Base-by-base conservation (phyloP, 108 stramenopile species). In the Pseudonitzschia pungens region DNA sequence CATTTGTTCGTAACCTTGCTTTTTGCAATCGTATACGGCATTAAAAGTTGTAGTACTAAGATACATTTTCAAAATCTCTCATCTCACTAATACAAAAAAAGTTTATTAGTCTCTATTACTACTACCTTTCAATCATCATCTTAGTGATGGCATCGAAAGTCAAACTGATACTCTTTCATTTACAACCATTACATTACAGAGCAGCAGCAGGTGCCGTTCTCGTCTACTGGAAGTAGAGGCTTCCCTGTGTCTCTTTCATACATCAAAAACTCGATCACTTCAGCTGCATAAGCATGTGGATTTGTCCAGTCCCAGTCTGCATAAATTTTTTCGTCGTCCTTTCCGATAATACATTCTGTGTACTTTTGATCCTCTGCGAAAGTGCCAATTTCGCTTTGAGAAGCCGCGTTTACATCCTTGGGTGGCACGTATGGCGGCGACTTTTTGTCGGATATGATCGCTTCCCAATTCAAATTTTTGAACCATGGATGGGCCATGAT, bases 401-500 rank as follows among this genome's bases (percentile, higher is more conserved):
- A 83, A 50, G 93, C 90, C 31, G 95, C 96, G 73, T 98, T 98
- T 32, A 97, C 91, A 74, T 96, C 94, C 82, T 94, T 95, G 55
- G 89, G 85, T 21, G 97, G 97, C 11, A 87, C 71, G 65, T 87
- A 96, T 15, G 97, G 97, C 21, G 96, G 95, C 48, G 65, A 57
- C 60, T 80, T 80, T 56, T 79, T 77, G 78, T 92, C 90, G n/a
- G 86, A 73, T 32, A 86, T 73, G 31, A 96, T 87, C 27, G 79
- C 68, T 56, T 97, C 96, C 91, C 91, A 95, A 62, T 96, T 87
- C 33, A 93, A 45, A 29, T 84, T 86, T 62, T 75, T 72, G 70
- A 96, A 98, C 87, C 86, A 98, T 27, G 91, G 90, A 80, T 98
- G 97, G n/a, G 86, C 79, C 92, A 96, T 88, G 64, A 98, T 94